Conservation (phyloP, 139 green algal genomes). For the Chlorella sp. region DNA sequence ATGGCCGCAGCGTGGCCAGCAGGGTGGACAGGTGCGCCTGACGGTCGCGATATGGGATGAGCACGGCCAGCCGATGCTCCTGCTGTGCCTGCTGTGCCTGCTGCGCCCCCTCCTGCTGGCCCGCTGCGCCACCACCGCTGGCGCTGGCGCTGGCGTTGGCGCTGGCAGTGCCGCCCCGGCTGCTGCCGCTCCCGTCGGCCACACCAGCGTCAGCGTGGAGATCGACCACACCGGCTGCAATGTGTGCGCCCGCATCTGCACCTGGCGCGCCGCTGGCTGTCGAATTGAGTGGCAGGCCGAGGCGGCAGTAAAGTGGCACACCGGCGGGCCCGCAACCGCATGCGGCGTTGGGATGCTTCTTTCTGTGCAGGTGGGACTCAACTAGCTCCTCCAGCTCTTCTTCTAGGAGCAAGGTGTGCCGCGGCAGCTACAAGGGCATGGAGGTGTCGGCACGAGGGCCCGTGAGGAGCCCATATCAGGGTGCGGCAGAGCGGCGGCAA, state of each 20-base stretch:
- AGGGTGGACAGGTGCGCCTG: conserved; percentile 28
- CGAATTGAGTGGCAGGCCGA: neutral
- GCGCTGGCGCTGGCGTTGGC: neutral
- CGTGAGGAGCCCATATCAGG: neutral
- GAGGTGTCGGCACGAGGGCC: too few species aligned
- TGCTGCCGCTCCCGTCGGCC: too few species aligned
- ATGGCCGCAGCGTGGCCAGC: conserved; percentile 32
- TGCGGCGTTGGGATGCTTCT: neutral
- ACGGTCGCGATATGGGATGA: conserved; percentile 50
- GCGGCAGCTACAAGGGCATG: conserved; percentile 2
- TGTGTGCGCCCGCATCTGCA: too few species aligned
- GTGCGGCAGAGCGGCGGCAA: neutral
- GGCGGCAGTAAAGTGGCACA: conserved; percentile 3
- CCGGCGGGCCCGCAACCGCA: neutral
- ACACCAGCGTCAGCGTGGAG: too few species aligned
- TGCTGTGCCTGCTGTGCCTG: neutral
- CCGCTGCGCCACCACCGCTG: neutral
- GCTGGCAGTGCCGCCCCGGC: neutral
- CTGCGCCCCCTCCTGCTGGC: neutral
- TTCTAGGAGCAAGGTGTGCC: conserved; percentile 3
- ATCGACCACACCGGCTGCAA: neutral
- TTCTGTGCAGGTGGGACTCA: neutral
- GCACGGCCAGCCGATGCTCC: conserved; percentile 48
- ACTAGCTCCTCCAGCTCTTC: conserved; percentile 14
- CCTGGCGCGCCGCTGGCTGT: neutral